Percentiles rank a stretch among this genome's conserved stretches.
These are phyloP conservation scores for Laetiporus sulphureus DNA, from an alignment of 1,284 basidiomycete species.

Conservation along the genomic window DNA sequence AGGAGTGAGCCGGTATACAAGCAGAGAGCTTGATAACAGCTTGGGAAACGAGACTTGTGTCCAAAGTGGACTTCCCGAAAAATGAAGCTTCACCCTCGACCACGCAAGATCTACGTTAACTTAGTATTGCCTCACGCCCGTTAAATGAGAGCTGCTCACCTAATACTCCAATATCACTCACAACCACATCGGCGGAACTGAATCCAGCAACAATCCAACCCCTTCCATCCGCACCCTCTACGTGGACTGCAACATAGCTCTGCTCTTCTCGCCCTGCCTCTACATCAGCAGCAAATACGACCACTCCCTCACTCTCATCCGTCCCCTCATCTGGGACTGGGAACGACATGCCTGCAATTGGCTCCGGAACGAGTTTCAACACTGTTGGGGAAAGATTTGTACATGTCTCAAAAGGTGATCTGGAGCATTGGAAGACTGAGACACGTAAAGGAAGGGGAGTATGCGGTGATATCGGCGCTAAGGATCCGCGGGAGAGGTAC, in stretches of 20 bases:
- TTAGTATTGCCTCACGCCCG: not conserved
- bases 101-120: slow-evolving; percentile 9
- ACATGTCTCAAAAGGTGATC: slow-evolving; percentile 27
- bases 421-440: slow-evolving; percentile 38
- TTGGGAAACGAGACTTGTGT: slow-evolving; percentile 24
- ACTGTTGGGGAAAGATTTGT: slow-evolving; percentile 33
- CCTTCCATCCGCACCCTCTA: slow-evolving; percentile 42
- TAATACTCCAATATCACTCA: slow-evolving; percentile 29
- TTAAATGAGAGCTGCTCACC: slow-evolving; percentile 32
- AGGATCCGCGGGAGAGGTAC: slow-evolving; percentile 53
- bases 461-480: slow-evolving; percentile 44
- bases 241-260: slow-evolving; percentile 44
- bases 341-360: slow-evolving; percentile 43
- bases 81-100: slow-evolving; percentile 24
- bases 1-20: slow-evolving; percentile 53
- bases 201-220: slow-evolving; percentile 65
- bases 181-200: slow-evolving; percentile 24
- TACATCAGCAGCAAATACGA: slow-evolving; percentile 50
- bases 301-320: slow-evolving; percentile 69
- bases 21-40: slow-evolving; percentile 49
- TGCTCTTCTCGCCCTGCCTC: slow-evolving; percentile 13
- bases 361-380: slow-evolving; percentile 58
- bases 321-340: slow-evolving; percentile 60
- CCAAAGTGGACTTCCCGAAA: slow-evolving; percentile 22
- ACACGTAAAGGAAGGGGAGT: slow-evolving; percentile 34